Evolutionary conservation across 352 stramenopile genomes (phyloP), one percentile per base, ranked within the genome.

Genomic region (Thraustochytrium striatum): DNA sequence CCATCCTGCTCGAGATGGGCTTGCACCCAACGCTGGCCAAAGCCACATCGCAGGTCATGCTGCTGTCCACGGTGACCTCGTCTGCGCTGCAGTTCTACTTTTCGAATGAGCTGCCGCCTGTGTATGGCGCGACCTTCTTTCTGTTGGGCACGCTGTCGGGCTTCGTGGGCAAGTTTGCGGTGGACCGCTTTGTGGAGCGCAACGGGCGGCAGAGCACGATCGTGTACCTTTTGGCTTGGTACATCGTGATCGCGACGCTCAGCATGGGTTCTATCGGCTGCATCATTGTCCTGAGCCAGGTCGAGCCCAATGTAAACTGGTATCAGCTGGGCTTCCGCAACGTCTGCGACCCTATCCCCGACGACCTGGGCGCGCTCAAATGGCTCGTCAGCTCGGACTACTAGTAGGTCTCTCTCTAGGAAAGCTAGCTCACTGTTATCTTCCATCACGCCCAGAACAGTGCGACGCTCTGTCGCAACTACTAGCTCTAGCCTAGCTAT

Each of bases 61-160:
- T 80, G 28, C 70, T 80, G 19, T 80, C 70, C 32, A 80, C 70
- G 19, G 70, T 80, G 0, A 33, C 19, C 38, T 69, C 70, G 16
- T 80, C 70, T 9, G 58, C 70, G 16, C 58, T 80, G 53, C 70
- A 80, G 70, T 80, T 80, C 36, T 72, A 35, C 55, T 19, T 80
- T 2, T 52, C 55, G 13, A 57, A 30, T 33, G 13, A 33, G 50
- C 55, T 80, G 19, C 70, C 70, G 41, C 70, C 55, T 0, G 47
- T 58, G 33, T 72, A 44, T 53, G 58, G 30, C 11, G 19, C 79
- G 11, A 53, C 53, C 58, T 80, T 69, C 38, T 80, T 80, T 28
- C 32, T 59, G 21, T 57, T 80, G 3, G 70, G 70, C 47, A 57
- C 21, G 11, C 36, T 75, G 7, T 69, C 70, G 16, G 70, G 38